Evolutionary conservation across 345 rosid species (phyloP), one percentile per base, ranked within the genome.

Genomic region (Toxicodendron radicans): DNA sequence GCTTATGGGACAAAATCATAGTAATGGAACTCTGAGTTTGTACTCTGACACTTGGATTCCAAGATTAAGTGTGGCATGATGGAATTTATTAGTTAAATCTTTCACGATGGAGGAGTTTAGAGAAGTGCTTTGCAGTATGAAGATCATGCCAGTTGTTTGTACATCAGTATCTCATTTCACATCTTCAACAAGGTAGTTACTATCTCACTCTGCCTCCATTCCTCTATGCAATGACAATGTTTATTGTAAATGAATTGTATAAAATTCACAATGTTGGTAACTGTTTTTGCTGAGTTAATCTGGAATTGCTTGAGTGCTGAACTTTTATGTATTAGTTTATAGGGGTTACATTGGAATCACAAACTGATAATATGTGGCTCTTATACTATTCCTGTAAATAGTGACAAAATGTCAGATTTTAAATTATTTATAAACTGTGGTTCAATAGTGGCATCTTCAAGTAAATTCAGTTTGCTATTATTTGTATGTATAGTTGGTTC

Each of bases 141-240:
- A 70, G 76, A 76, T 59, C 70, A 59, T 57, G 78, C 75, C 51
- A 30, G 64, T 54, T 72, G 62, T 71, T 61, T 73, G 70, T 75
- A 67, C 79, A 76, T 64, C 62, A 43, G 72, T 76, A 33, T 65
- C 77, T 43, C 76, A 27, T 54, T 58, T 8, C 77, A 64, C 58
- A 63, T 72, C 70, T 68, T 73, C 70, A 68, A 18, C 60, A 65
- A 81, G 90, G 85, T 87, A 86, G 76, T 73, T 49, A 65, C 74
- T 16, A 5, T 76, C 27, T 32, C 21, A 69, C 61, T 32, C 43
- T 51, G 58, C 56, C 64, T 58, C 60, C 20, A 10, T 62, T 56
- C 49, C 56, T 21, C n/a, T 71, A 16, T 20, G 52, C 52, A 68
- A 21, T 66, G 24, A 64, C 30, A 60, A 23, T 73, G 57, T 75